These are phyloP conservation scores for Hibiscus mutabilis DNA, from an alignment of 345 rosid species.

Conservation along the genomic window DNA sequence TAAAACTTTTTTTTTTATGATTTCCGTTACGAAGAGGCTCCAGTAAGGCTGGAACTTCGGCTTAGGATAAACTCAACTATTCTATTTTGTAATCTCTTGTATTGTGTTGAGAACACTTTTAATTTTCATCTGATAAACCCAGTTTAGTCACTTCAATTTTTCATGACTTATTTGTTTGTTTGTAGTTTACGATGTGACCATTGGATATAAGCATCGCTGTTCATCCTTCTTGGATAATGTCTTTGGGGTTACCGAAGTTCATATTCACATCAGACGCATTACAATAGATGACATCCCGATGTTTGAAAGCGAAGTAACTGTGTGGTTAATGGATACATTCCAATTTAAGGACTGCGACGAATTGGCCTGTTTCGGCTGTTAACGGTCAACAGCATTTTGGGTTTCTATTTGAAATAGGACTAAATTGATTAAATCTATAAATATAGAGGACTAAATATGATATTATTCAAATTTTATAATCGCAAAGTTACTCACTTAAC, in stretches of 20 bases:
- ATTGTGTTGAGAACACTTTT: neutral
- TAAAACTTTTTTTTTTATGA: neutral
- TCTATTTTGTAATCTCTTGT: neutral
- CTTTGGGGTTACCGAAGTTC: conserved; percentile 82
- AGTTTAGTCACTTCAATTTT: neutral
- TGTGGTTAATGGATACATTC: conserved; percentile 65
- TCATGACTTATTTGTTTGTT: conserved; percentile 1
- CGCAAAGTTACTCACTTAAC: too few species aligned
- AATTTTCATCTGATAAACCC: neutral
- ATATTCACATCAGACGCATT: conserved; percentile 59
- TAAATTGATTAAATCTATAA: too few species aligned
- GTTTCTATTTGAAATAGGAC: too few species aligned
- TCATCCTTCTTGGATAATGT: conserved; percentile 79
- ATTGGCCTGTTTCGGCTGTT: too few species aligned
- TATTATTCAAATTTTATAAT: too few species aligned
- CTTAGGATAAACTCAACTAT: neutral
- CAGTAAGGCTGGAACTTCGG: neutral
- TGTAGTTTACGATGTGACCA: conserved; percentile 85
- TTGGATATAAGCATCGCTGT: conserved; percentile 59
- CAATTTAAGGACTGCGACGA: conserved; percentile 63
- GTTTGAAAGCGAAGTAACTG: conserved; percentile 40
- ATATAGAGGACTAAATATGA: too few species aligned
- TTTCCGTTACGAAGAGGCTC: neutral
- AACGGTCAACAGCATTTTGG: too few species aligned
- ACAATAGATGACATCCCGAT: conserved; percentile 41